Evolutionary conservation across 1,284 basidiomycete genomes (phyloP).

Genomic region (Sphagnurus paluster): DNA sequence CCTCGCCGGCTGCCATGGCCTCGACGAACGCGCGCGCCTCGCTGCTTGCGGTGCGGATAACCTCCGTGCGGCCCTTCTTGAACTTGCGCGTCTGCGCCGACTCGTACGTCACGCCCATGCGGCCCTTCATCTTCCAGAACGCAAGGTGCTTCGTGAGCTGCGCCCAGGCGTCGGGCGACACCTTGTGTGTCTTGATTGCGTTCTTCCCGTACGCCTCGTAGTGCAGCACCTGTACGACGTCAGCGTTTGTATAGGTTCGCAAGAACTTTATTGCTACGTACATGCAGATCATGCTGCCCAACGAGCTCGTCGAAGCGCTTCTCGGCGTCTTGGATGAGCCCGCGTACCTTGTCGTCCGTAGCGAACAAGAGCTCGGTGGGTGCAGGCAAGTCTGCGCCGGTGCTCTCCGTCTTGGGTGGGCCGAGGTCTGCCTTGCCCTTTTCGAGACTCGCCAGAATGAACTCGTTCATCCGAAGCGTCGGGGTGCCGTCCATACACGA

Average conservation of each 20-base stretch:
- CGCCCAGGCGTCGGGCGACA: constrained; percentile 93
- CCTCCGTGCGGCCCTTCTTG: constrained; percentile 91
- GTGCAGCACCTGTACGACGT: constrained; percentile 62
- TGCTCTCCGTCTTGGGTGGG: constrained; percentile 39
- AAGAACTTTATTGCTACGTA: constrained; percentile 38
- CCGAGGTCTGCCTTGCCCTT: constrained; percentile 80
- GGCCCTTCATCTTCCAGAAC: constrained; percentile 83
- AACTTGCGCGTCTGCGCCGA: constrained; percentile 94
- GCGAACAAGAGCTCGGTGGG: constrained; percentile 77
- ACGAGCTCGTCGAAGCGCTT: constrained; percentile 79
- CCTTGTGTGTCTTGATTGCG: constrained; percentile 85
- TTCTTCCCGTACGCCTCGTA: constrained; percentile 93
- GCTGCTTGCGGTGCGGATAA: constrained; percentile 83
- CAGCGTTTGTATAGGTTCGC: no score
- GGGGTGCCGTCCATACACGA: constrained; percentile 97
- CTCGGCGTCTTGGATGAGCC: constrained; percentile 57
- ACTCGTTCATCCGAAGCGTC: constrained; percentile 95
- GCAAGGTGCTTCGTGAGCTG: constrained; percentile 97
- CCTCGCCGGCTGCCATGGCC: constrained; percentile 66
- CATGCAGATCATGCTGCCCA: constrained; percentile 79
- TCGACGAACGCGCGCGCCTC: constrained; percentile 88
- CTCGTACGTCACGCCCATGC: constrained; percentile 90
- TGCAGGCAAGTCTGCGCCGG: constrained; percentile 47
- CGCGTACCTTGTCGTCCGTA: constrained; percentile 59
- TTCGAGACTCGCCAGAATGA: constrained; percentile 79